Evolutionary conservation across 495 filamentous ascomycete genomes (phyloP).

Genomic region (Penicillium silybi): DNA sequence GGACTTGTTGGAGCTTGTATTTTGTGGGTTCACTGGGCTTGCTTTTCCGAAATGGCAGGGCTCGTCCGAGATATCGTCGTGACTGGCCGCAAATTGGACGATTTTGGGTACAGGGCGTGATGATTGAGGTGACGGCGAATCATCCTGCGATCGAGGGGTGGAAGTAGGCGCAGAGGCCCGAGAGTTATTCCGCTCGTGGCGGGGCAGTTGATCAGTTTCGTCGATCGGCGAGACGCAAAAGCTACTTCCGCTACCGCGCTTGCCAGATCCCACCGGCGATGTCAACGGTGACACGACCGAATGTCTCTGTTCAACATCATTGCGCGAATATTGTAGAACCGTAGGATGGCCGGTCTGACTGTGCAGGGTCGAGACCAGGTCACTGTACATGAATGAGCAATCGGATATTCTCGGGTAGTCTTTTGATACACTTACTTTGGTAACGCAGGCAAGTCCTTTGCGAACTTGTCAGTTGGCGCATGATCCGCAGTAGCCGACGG

Average conservation of each 20-base stretch:
- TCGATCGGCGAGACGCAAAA: conserved; percentile 47
- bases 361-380: neutral
- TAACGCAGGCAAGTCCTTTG: conserved; percentile 37
- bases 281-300: conserved; percentile 46
- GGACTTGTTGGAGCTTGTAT: conserved; percentile 21
- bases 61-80: conserved; percentile 47
- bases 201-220: conserved; percentile 14
- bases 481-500: conserved; percentile 4
- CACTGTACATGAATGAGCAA: neutral
- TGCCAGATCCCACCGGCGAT: conserved; percentile 26
- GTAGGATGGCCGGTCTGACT: neutral
- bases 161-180: conserved; percentile 6
- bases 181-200: conserved; percentile 5
- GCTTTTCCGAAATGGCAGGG: conserved; percentile 32
- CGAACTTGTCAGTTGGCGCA: neutral
- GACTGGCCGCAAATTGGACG: conserved; percentile 8
- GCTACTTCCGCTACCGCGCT: conserved; percentile 27
- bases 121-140: conserved; percentile 3
- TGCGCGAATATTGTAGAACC: neutral
- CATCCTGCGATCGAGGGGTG: neutral
- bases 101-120: conserved; percentile 4
- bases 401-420: neutral
- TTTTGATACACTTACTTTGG: conserved; percentile 34
- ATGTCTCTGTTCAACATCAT: conserved; percentile 6
- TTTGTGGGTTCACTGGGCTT: conserved; percentile 19